Evolutionary conservation across 2,329 filamentous ascomycete species (phyloP).

Genomic region (Aschersonia sp.): DNA sequence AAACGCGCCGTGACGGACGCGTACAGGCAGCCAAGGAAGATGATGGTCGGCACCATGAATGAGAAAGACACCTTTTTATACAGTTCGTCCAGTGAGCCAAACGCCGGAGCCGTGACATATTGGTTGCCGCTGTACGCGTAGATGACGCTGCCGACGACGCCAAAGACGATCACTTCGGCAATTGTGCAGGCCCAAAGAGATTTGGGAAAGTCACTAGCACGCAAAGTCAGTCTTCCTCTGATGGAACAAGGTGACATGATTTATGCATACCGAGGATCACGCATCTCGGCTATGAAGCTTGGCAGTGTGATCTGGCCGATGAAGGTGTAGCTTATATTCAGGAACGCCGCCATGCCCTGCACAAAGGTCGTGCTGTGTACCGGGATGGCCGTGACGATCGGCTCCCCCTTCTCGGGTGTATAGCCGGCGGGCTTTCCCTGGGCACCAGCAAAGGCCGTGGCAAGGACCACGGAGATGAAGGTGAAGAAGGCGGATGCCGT

Average conservation of each 20-base stretch:
- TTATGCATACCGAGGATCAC: constrained; percentile 31
- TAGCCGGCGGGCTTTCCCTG: constrained; percentile 61
- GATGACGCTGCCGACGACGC: constrained; percentile 63
- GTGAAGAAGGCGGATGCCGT: constrained; percentile 75
- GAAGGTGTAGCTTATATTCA: constrained; percentile 94
- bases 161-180: constrained; percentile 75
- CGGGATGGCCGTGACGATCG: constrained; percentile 54
- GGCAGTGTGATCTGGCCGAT: constrained; percentile 91
- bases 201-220: constrained; percentile 67
- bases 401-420: constrained; percentile 40
- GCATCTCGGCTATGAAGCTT: constrained; percentile 94
- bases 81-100: constrained; percentile 63
- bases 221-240: not conserved
- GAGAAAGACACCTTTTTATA: constrained; percentile 85
- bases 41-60: constrained; percentile 90
- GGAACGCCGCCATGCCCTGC: constrained; percentile 68
- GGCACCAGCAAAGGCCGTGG: constrained; percentile 67
- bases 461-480: constrained; percentile 75
- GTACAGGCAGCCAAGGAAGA: constrained; percentile 84
- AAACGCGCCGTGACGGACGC: constrained; percentile 83
- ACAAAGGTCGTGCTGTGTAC: constrained; percentile 64
- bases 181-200: constrained; percentile 84
- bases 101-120: constrained; percentile 78
- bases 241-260: not conserved
- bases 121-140: constrained; percentile 83